These are phyloP conservation scores for Ogataea methanolica DNA, from an alignment of 805 yeast genomes.

Conservation along the genomic window DNA sequence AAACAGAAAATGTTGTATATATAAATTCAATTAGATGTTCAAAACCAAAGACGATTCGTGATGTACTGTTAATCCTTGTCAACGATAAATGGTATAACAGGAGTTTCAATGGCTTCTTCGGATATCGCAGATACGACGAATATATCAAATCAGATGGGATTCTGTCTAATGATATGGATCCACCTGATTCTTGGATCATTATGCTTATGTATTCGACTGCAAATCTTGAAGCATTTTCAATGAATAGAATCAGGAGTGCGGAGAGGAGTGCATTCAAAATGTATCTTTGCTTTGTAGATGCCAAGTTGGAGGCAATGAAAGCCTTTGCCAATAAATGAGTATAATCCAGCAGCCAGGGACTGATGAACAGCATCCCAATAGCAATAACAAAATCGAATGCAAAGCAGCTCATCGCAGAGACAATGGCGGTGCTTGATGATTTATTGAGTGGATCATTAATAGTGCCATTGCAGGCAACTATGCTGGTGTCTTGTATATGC, in stretches of 20 bases:
- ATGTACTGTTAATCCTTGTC: constrained; percentile 11
- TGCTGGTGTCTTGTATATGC: constrained; percentile 3
- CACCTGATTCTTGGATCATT: constrained; percentile 1
- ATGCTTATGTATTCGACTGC: constrained; percentile 1
- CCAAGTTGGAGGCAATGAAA: constrained; percentile 29
- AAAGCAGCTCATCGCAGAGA: constrained; percentile 6
- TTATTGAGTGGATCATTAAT: background rate
- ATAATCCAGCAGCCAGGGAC: constrained; percentile 24
- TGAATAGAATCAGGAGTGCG: constrained; percentile 13
- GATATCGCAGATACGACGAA: constrained; percentile 13
- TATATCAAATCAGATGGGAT: constrained; percentile 9
- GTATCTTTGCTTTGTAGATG: constrained; percentile 26
- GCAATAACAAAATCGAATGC: constrained; percentile 17
- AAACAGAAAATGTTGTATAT: constrained; percentile 27
- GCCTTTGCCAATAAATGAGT: constrained; percentile 29
- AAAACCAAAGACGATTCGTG: constrained; percentile 16
- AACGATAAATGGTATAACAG: constrained; percentile 20
- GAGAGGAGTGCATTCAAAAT: constrained; percentile 27
- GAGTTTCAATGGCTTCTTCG: constrained; percentile 18
- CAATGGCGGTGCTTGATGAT: background rate
- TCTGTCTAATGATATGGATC: background rate
- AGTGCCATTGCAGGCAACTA: background rate
- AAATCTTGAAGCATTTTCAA: constrained; percentile 9
- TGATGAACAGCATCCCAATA: constrained; percentile 11
- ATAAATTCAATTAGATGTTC: constrained; percentile 26